Percentiles rank a stretch among this genome's conserved stretches.
Evolutionary conservation across 306 rosid genomes (phyloP).

Genomic region (Vigna mungo): DNA sequence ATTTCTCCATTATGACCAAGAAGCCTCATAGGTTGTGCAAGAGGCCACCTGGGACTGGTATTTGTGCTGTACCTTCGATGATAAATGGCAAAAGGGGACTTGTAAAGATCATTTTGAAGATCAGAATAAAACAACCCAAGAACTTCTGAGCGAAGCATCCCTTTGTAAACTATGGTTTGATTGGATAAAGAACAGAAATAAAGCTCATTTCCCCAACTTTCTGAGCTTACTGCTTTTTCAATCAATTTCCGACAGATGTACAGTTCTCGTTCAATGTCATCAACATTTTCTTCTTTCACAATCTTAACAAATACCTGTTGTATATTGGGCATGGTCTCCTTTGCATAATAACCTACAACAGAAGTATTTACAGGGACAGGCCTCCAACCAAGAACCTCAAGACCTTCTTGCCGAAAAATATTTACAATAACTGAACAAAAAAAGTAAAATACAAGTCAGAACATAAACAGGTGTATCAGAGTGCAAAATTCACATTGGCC

Average conservation of each 20-base stretch:
- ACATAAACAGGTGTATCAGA: conserved; percentile 27
- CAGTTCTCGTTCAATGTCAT: conserved; percentile 93
- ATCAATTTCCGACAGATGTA: conserved; percentile 95
- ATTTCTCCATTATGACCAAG: conserved; percentile 99
- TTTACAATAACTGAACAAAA: conserved; percentile 75
- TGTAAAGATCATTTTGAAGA: conserved; percentile 87
- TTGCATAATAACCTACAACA: conserved; percentile 91
- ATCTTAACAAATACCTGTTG: conserved; percentile 94
- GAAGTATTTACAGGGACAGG: conserved; percentile 93
- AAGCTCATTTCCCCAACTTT: conserved; percentile 95
- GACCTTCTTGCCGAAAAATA: conserved; percentile 93
- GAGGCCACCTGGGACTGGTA: conserved; percentile 99
- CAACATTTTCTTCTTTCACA: conserved; percentile 89
- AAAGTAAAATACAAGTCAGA: conserved; percentile 54
- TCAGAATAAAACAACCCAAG: conserved; percentile 91
- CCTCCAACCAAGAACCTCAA: conserved; percentile 99
- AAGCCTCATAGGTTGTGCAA: conserved; percentile 99
- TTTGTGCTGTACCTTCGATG: conserved; percentile 99
- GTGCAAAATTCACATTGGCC: conserved; percentile 2
- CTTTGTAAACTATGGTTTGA: conserved; percentile 97
- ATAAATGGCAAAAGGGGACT: conserved; percentile 94
- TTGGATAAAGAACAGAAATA: conserved; percentile 98
- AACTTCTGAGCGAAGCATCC: conserved; percentile 99
- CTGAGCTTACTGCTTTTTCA: conserved; percentile 82
- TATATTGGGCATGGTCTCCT: conserved; percentile 92